These are phyloP conservation scores for Cucumis sativus DNA, from an alignment of 306 rosid genomes.

Conservation along the genomic window Cucumber_9930_V3 NC_026660.2:23282001-23282500, in stretches of 20 bases:
- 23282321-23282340: not conserved
- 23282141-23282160: not conserved
- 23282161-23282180: not conserved
- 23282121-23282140: not conserved
- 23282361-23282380: not conserved
- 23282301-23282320: not conserved
- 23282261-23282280: not conserved
- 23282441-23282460: slow-evolving; percentile 80
- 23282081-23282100: not conserved
- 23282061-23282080: not conserved
- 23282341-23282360: not conserved
- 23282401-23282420: not conserved
- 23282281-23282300: not conserved
- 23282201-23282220: not conserved
- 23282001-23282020: not conserved
- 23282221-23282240: not conserved
- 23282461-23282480: slow-evolving; percentile 92
- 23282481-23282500: slow-evolving; percentile 98
- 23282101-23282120: not conserved
- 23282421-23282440: slow-evolving; percentile 73
- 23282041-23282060: not conserved
- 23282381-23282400: not conserved
- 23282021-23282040: not conserved
- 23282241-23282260: not conserved
- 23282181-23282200: not conserved